Percentiles rank a stretch among this genome's conserved stretches.
Evolutionary conservation across 352 stramenopile species (phyloP).

Genomic region (Phytopythium helicoides): DNA sequence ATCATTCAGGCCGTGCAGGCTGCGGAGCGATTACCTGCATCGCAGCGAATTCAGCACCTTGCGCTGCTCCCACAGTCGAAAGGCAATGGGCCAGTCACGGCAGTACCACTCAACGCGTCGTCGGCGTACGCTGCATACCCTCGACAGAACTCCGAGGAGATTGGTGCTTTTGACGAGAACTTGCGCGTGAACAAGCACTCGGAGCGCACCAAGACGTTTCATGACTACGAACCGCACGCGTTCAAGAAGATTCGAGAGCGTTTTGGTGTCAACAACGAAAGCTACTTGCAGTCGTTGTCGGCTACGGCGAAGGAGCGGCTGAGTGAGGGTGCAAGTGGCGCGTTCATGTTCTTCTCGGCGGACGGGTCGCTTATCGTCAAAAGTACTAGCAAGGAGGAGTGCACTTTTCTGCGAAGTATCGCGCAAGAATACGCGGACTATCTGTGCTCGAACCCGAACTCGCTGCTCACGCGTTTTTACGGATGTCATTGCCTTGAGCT

Average conservation of each 20-base stretch:
- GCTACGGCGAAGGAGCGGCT: conserved; percentile 86
- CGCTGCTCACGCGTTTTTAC: conserved; percentile 88
- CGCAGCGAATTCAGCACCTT: conserved; percentile 81
- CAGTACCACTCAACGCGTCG: conserved; percentile 33
- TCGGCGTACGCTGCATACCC: conserved; percentile 47
- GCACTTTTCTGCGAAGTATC: conserved; percentile 82
- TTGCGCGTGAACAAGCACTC: conserved; percentile 68
- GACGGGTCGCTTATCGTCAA: conserved; percentile 91
- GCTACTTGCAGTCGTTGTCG: conserved; percentile 80
- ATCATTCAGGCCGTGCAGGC: conserved; percentile 88
- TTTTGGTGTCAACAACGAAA: conserved; percentile 83
- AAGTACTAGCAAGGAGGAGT: conserved; percentile 88
- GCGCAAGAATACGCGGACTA: conserved; percentile 87
- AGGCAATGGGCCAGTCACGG: conserved; percentile 20
- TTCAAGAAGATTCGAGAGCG: conserved; percentile 89
- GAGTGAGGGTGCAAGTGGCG: conserved; percentile 84
- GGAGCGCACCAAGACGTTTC: conserved; percentile 82
- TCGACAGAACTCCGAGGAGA: conserved; percentile 47
- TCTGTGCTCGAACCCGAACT: conserved; percentile 80
- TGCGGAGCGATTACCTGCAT: conserved; percentile 65
- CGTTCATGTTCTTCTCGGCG: conserved; percentile 92
- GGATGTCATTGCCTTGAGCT: conserved; percentile 89
- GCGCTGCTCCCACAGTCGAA: conserved; percentile 80
- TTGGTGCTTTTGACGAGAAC: conserved; percentile 69
- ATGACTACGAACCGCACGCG: conserved; percentile 85